Percentiles rank a stretch among this genome's conserved stretches.
These are phyloP conservation scores for Thielaviopsis cerberus DNA, from an alignment of 2,329 filamentous ascomycete genomes.

Conservation along the genomic window DNA sequence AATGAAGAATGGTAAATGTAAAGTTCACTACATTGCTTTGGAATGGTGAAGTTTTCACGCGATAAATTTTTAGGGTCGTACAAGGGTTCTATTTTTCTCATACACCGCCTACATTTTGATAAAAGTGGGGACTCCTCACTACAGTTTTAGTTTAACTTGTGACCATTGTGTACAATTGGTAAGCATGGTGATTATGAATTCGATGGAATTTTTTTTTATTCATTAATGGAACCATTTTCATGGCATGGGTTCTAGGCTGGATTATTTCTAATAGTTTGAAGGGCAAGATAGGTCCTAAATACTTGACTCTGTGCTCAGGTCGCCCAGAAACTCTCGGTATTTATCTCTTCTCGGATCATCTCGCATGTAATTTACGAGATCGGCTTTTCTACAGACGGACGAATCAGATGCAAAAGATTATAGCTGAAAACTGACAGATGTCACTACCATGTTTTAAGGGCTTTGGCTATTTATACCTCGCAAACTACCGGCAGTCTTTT, in stretches of 20 bases:
- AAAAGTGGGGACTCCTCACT: background rate
- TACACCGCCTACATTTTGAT: background rate
- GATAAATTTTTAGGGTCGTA: constrained; percentile 3
- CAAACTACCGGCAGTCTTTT: background rate
- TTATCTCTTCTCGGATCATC: background rate
- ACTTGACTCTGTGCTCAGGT: no score
- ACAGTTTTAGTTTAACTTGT: no score
- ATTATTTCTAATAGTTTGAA: no score
- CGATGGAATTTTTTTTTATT: no score
- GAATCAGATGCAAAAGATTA: background rate
- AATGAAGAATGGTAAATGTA: background rate
- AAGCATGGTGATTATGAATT: no score
- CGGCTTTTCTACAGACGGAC: background rate
- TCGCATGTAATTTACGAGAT: background rate
- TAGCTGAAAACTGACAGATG: background rate
- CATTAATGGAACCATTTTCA: no score
- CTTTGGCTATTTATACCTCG: background rate
- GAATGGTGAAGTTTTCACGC: background rate
- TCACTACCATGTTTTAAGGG: background rate
- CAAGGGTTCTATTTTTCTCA: background rate
- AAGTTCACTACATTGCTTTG: background rate
- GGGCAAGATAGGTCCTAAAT: no score
- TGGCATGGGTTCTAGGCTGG: no score
- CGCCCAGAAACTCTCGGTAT: background rate
- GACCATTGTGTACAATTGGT: no score